Evolutionary conservation across 2,329 filamentous ascomycete genomes (phyloP), one percentile per base, ranked within the genome.

Genomic region (Chaetothyriales sp.): DNA sequence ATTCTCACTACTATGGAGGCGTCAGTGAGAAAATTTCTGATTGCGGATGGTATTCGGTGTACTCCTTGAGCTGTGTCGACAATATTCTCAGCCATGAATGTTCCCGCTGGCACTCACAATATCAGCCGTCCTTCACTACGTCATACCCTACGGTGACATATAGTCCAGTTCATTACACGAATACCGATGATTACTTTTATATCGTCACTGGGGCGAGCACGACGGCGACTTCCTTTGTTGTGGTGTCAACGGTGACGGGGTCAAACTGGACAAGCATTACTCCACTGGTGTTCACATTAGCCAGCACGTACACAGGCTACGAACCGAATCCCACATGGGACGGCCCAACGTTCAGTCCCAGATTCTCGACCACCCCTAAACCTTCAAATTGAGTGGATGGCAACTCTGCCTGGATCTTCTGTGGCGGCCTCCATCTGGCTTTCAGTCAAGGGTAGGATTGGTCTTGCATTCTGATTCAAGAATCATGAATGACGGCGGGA

Each of bases 1-100:
- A 56, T 47, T 46, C 43, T 29, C 54, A 56, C 47, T 43, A 45
- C 18, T 33, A 54, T 33, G 51, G 49, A 33, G 54, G 51, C 5
- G 37, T 37, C 47, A 46, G 19, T n/a, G 28, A 37, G 25, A 47
- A 28, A 43, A 10, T 50, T 22, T 44, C 48, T 29, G 46, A 47
- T 19, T 56, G 51, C 28, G 49, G 51, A 10, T 22, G 49, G 6
- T 56, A 56, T 43, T 43, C 10, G 9, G 18, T 51, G 19, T 40
- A 43, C n/a, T 33, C 51, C 2, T 40, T 28, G 1, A 54, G 54
- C 15, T 56, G 54, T 29, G 48, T 46, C n/a, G 47, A 43, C 10
- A 52, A 56, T 37, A 54, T 45, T 47, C 18, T 52, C 18, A 51
- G 50, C n/a, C 43, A 18, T 5, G 15, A 20, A 47, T 54, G 54